These are phyloP conservation scores for Gynostemma pentaphyllum DNA, from an alignment of 306 rosid genomes.

Conservation along the genomic window DNA sequence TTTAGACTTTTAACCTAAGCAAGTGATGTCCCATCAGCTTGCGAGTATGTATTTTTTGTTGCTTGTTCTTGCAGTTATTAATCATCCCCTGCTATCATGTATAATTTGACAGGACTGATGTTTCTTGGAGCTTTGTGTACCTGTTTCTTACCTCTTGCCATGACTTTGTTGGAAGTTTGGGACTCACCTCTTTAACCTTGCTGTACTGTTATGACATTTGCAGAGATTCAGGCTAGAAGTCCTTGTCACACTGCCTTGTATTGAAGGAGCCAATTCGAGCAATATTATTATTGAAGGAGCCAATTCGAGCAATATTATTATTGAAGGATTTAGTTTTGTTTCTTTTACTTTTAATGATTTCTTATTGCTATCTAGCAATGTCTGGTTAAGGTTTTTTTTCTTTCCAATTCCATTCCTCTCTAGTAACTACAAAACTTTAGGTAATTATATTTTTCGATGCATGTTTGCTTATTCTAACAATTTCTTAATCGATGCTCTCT, in stretches of 20 bases:
- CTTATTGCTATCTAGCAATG: constrained; percentile 25
- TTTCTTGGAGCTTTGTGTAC: constrained; percentile 99
- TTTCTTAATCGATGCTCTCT: constrained; percentile 19
- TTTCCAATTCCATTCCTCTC: constrained; percentile 17
- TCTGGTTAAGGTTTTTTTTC: constrained; percentile 42
- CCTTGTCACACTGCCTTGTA: constrained; percentile 25
- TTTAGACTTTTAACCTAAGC: not conserved
- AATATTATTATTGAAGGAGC: constrained; percentile 26
- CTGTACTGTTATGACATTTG: constrained; percentile 95
- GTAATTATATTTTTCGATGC: constrained; percentile 26
- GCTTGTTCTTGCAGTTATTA: constrained; percentile 35
- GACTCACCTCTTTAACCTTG: constrained; percentile 99
- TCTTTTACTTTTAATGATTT: constrained; percentile 23
- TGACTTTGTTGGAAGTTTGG: constrained; percentile 99
- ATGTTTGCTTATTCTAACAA: constrained; percentile 36
- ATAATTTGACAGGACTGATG: constrained; percentile 93
- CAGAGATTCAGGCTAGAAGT: constrained; percentile 67
- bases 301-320: constrained; percentile 22
- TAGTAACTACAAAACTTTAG: constrained; percentile 27
- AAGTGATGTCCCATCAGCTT: too few species aligned
- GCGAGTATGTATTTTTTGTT: not conserved
- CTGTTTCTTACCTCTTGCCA: constrained; percentile 98
- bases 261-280: constrained; percentile 36
- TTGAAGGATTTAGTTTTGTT: constrained; percentile 34
- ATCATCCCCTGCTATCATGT: constrained; percentile 53